phyloP scores from a whole-genome alignment of 805 yeast species.

The Cyberlindnera lachancei region DNA sequence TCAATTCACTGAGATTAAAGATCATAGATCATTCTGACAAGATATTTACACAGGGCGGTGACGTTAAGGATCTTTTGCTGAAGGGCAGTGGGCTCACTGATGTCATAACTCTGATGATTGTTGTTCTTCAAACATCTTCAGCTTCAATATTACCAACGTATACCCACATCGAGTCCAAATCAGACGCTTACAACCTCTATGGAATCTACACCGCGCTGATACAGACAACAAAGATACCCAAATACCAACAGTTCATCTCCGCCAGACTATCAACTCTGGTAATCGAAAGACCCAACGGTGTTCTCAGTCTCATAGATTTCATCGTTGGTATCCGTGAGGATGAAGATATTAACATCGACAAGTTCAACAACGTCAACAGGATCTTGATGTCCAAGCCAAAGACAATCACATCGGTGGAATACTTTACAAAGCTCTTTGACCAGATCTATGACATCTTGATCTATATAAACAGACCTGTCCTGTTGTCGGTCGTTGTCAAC shows the following conservation, averaged over 20 bases:
- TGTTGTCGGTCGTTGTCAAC: slow-evolving; percentile 49
- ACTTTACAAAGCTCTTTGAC: slow-evolving; percentile 49
- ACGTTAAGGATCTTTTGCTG: slow-evolving; percentile 37
- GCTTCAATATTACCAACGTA: slow-evolving; percentile 7
- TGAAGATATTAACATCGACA: slow-evolving; percentile 60
- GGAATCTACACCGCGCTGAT: slow-evolving; percentile 53
- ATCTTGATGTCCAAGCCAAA: slow-evolving; percentile 60
- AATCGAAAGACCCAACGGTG: slow-evolving; percentile 57
- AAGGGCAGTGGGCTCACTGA: slow-evolving; percentile 67
- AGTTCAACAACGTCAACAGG: slow-evolving; percentile 58
- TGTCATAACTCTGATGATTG: slow-evolving; percentile 40
- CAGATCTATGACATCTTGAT: slow-evolving; percentile 59
- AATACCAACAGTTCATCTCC: slow-evolving; percentile 41
- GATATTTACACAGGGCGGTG: slow-evolving; percentile 22
- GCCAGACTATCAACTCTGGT: slow-evolving; percentile 47
- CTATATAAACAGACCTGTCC: slow-evolving; percentile 51
- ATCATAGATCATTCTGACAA: slow-evolving; percentile 15
- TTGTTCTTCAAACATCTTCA: slow-evolving; percentile 31
- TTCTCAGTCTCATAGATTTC: slow-evolving; percentile 67
- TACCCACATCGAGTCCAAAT: slow-evolving; percentile 30
- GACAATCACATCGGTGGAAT: slow-evolving; percentile 35
- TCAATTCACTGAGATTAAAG: neutral
- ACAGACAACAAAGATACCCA: slow-evolving; percentile 38
- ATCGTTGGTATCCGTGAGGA: slow-evolving; percentile 69
- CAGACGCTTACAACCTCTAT: slow-evolving; percentile 64